Base-by-base conservation (phyloP, 805 yeast genomes). In the Yarrowia sp. region DNA sequence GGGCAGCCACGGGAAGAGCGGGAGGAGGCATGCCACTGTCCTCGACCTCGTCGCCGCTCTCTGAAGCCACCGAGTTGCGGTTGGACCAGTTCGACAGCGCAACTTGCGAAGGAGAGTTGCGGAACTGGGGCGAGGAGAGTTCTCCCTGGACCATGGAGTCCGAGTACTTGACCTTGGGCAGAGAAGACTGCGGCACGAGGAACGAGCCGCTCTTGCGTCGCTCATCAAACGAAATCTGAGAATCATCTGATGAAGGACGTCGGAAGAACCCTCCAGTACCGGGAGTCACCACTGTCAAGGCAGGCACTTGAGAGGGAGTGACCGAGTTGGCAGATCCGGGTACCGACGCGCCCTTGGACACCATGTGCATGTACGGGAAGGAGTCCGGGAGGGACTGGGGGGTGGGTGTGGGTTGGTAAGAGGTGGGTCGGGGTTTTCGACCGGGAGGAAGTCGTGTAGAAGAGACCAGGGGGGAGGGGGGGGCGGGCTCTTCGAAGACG, bases 351-450 rank as follows among this genome's bases (percentile, higher is more conserved):
- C 31, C 31, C 61, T 53, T 53, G 33, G 9, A 11, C 11, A 28
- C 36, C 64, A 58, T 43, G 42, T 58, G 64, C 51, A 42, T 42
- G 51, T 44, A 44, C 9, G 64, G 64, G 39, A 47, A 61, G 39
- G 65, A 61, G 47, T 45, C 55, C 5, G 65, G 57, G 8, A 57
- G 43, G n/a, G 66, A 55, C 15, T 42, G 18, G 18, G 39, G 61
- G 11, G 61, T 38, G 36, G 57, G 44, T 4, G 60, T 51, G 31
- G 76, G 76, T 71, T 76, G 78, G 72, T 70, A 76, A 9, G 77
- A 74, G 31, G 76, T 73, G 9, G 79, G 79, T 17, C 79, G 71
- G 8, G 77, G 79, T 67, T 73, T 76, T 44, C 73, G 55, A 7
- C 66, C 66, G 4, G 71, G 66, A 13, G 64, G 64, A 4, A 58